Percentiles rank a stretch among this genome's conserved stretches.
Conservation (phyloP, 169 alveolate species). For the Plasmodium fragile region DNA sequence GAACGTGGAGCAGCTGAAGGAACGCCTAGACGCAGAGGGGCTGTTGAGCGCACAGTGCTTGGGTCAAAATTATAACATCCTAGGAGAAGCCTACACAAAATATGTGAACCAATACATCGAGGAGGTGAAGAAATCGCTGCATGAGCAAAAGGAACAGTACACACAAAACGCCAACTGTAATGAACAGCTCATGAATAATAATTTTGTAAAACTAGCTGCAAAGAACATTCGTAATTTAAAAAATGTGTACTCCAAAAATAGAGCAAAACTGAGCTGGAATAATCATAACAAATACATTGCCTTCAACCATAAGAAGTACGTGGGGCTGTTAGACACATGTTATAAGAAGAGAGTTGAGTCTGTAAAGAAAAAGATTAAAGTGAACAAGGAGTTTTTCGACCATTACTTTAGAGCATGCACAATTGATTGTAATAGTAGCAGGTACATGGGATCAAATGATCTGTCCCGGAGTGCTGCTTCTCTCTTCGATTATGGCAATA, state of each 20-base stretch:
- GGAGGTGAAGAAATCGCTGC: not conserved
- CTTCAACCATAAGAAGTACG: slow-evolving; percentile 36
- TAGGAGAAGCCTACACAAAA: slow-evolving; percentile 31
- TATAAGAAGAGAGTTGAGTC: slow-evolving; percentile 9
- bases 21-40: not conserved
- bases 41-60: slow-evolving; percentile 5
- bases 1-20: slow-evolving; percentile 1
- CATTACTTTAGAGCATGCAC: slow-evolving; percentile 41
- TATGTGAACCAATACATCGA: slow-evolving; percentile 16
- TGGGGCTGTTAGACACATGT: not conserved
- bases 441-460: slow-evolving; percentile 16
- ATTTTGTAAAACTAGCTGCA: not conserved
- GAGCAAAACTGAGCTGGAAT: not conserved
- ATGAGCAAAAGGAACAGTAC: not conserved
- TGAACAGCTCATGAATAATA: not conserved
- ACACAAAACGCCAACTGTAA: slow-evolving; percentile 4
- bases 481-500: slow-evolving; percentile 14
- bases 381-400: slow-evolving; percentile 25
- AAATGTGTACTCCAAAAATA: not conserved
- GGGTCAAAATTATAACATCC: slow-evolving; percentile 21
- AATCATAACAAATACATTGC: slow-evolving; percentile 23
- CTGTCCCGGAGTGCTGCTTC: slow-evolving; percentile 16
- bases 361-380: slow-evolving; percentile 36
- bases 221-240: not conserved
- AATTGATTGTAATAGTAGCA: slow-evolving; percentile 14